Evolutionary conservation across 176 grass and related monocot genomes (phyloP), one percentile per base, ranked within the genome.

Genomic region (Cenchrus americanus): DNA sequence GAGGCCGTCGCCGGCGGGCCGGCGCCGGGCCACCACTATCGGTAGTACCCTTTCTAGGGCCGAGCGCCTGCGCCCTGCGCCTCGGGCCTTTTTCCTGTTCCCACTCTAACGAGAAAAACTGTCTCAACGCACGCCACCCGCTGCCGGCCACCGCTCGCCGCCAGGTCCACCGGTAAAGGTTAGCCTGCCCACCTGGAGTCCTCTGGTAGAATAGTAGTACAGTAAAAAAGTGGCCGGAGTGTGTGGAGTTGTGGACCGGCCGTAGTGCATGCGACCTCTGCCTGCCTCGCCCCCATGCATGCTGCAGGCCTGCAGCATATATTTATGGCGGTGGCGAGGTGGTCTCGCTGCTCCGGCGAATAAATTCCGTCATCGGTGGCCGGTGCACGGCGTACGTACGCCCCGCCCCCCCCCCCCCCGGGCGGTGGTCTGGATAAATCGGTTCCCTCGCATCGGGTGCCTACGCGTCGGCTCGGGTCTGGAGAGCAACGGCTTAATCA

Each of bases 91-190:
- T 83, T 43, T 63, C 76, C 88, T 43, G 73, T 67, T 78, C 88
- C 66, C 77, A 86, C 88, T 14, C 59, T 60, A 90, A 90, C 88
- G 66, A 90, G 84, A 86, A 90, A 90, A 90, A 90, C 88, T 79
- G 79, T 61, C 84, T 68, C 42, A 9, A 68, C 84, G 49, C 83
- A 86, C 88, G 83, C 73, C 73, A 8, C 37, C n/a, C 8, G 50
- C 48, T 23, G 60, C 44, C 58, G 19, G 14, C 30, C 64, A 49
- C 10, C 83, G 44, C 67, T 10, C 0, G 64, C 2, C 53, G 12
- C 5, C 41, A 3, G 22, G 19, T 52, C 52, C 83, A 77, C 62
- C 41, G n/a, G 47, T 59, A 78, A 48, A 71, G 58, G 21, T 14
- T 0, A 64, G 47, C 37, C 57, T 5, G 21, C 3, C 6, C 46